phyloP scores from a whole-genome alignment of 139 green algal genomes.

The Chlamydomonas sp. region DNA sequence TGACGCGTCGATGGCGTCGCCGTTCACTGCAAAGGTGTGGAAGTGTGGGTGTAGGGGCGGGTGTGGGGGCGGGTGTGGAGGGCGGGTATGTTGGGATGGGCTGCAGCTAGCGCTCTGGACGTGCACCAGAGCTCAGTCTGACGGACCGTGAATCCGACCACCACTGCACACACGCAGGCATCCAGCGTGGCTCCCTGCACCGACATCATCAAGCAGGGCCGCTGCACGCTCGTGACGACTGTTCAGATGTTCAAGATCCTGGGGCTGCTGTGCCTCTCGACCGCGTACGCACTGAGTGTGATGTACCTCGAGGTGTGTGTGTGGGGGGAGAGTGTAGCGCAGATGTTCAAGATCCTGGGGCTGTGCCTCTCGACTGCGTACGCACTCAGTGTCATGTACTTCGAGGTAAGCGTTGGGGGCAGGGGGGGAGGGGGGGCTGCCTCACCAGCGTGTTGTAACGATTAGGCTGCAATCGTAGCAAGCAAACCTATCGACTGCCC shows the following conservation, averaged over 20 bases:
- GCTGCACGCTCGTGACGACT: conserved; percentile 85
- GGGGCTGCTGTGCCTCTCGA: conserved; percentile 89
- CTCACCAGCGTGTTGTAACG: too few species aligned
- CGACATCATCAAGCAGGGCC: conserved; percentile 86
- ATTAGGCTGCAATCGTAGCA: background rate
- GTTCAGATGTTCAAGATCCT: conserved; percentile 99
- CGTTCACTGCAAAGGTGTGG: conserved; percentile 79
- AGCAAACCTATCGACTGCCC: too few species aligned
- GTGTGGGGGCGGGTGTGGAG: background rate
- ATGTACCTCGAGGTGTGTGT: conserved; percentile 91
- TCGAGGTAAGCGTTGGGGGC: conserved; percentile 67
- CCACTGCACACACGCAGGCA: too few species aligned
- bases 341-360: conserved; percentile 99
- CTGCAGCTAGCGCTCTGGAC: too few species aligned
- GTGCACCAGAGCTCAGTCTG: too few species aligned
- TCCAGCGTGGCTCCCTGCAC: conserved; percentile 65
- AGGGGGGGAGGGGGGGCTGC: conserved; percentile 23
- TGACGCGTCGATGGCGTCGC: conserved; percentile 82
- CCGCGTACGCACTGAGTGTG: conserved; percentile 85
- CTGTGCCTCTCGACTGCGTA: conserved; percentile 92
- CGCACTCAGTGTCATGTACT: conserved; percentile 84
- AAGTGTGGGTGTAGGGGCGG: background rate
- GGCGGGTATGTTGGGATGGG: background rate
- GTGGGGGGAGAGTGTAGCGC: too few species aligned
- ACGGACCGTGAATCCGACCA: too few species aligned